Percentiles rank a stretch among this genome's conserved stretches.
Conservation (phyloP, 768 basidiomycete genomes). For the Coprinellus aureogranulatus region DNA sequence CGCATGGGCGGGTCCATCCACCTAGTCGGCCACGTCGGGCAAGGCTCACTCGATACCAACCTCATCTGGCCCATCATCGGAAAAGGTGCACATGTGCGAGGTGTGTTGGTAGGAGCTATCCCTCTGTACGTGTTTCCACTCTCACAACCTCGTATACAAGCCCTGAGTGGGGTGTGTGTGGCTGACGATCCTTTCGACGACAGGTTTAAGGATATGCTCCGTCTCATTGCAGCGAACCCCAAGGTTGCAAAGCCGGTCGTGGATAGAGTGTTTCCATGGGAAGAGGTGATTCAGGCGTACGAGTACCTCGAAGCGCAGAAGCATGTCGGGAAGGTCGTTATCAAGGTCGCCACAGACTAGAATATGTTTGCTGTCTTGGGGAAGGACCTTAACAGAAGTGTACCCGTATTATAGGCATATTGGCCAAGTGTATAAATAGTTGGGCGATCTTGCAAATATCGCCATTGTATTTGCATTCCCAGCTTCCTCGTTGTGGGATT, state of each 20-base stretch:
- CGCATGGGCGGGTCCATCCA: constrained; percentile 44
- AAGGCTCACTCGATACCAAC: constrained; percentile 19
- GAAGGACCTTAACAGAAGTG: too few relatives aligned
- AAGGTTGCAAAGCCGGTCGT: constrained; percentile 47
- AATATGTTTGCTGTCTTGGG: too few relatives aligned
- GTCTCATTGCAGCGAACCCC: constrained; percentile 41
- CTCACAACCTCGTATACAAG: neutral
- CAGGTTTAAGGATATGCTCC: constrained; percentile 55
- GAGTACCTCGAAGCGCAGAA: constrained; percentile 50
- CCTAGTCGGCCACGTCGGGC: constrained; percentile 39
- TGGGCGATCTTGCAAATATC: too few relatives aligned
- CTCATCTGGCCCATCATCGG: constrained; percentile 32
- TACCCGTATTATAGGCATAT: too few relatives aligned
- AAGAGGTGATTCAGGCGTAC: constrained; percentile 50
- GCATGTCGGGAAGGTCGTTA: constrained; percentile 63
- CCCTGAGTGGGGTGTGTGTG: neutral
- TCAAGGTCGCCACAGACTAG: constrained; percentile 35
- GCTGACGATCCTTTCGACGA: neutral
- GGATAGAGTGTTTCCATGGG: constrained; percentile 58
- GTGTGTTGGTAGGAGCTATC: constrained; percentile 54
- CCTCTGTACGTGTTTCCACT: constrained; percentile 43
- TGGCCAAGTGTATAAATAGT: too few relatives aligned
- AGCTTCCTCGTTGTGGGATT: too few relatives aligned
- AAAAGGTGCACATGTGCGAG: constrained; percentile 43
- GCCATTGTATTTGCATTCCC: too few relatives aligned